These are phyloP conservation scores for Ceratocystis harringtonii DNA, from an alignment of 2,329 filamentous ascomycete genomes.

Conservation along the genomic window DNA sequence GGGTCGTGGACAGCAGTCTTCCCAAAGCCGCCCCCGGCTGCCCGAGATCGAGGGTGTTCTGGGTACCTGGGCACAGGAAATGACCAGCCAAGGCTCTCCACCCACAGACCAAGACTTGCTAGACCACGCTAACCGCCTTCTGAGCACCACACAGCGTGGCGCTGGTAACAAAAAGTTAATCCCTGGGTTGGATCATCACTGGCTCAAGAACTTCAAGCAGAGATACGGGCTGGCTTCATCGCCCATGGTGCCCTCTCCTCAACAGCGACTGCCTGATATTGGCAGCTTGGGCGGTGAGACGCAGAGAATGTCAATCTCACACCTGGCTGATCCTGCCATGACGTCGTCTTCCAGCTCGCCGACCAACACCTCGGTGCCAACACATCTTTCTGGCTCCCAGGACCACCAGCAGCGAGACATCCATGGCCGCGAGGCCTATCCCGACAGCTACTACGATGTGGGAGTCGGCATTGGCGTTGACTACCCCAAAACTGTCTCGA, in stretches of 20 bases:
- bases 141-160: conserved; percentile 50
- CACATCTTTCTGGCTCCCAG: not conserved
- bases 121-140: conserved; percentile 72
- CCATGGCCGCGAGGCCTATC: not conserved
- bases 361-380: not conserved
- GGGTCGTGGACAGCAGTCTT: conserved; percentile 30
- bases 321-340: conserved; percentile 24
- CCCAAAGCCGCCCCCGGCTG: conserved; percentile 39
- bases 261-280: conserved; percentile 20
- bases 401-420: not conserved
- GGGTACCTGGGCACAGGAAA: conserved; percentile 71
- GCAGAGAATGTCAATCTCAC: conserved; percentile 25
- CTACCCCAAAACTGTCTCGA: not conserved
- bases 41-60: conserved; percentile 88
- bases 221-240: conserved; percentile 48
- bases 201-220: conserved; percentile 92
- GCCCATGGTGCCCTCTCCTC: conserved; percentile 29
- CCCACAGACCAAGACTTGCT: conserved; percentile 69
- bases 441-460: conserved; percentile 10
- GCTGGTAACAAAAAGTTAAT: conserved; percentile 48
- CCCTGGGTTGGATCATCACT: conserved; percentile 56
- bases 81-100: conserved; percentile 57
- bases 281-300: conserved; percentile 20
- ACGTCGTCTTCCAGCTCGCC: conserved; percentile 20
- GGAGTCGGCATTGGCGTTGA: not conserved